Evolutionary conservation across 352 stramenopile genomes (phyloP).

Genomic region (Phytophthora hibernalis): DNA sequence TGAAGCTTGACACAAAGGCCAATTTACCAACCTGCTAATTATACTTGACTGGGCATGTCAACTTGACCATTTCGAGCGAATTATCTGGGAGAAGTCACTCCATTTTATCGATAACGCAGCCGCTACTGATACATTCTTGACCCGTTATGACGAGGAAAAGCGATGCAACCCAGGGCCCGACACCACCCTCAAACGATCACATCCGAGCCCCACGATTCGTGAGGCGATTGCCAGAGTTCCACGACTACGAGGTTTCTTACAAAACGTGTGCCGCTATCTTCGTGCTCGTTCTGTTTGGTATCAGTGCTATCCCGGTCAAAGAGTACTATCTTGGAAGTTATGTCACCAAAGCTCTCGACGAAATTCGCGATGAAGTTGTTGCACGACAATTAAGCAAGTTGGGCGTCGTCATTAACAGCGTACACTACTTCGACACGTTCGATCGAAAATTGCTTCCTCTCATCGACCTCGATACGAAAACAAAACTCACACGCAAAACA

Average conservation of each 20-base stretch:
- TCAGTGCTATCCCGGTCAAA: constrained; percentile 31
- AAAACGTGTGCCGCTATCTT: constrained; percentile 17
- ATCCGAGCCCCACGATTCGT: background rate
- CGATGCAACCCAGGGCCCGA: background rate
- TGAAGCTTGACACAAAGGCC: background rate
- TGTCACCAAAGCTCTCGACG: constrained; percentile 31
- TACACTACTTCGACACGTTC: constrained; percentile 34
- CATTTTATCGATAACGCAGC: background rate
- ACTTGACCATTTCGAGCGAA: background rate
- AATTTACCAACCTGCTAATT: background rate
- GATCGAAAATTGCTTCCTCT: constrained; percentile 14
- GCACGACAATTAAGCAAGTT: constrained; percentile 30
- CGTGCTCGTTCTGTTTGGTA: constrained; percentile 15
- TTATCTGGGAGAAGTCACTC: background rate
- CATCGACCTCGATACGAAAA: constrained; percentile 19
- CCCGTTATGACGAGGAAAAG: constrained; percentile 3
- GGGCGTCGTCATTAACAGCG: constrained; percentile 26
- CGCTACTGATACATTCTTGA: background rate
- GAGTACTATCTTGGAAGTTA: constrained; percentile 41
- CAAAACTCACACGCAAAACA: constrained; percentile 3
- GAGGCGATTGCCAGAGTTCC: background rate
- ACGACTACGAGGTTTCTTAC: constrained; percentile 16
- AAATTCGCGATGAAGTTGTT: constrained; percentile 28
- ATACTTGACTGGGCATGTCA: background rate
- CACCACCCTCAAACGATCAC: background rate